phyloP scores from a whole-genome alignment of 2,329 filamentous ascomycete species.

The Fusarium burgessii region DNA sequence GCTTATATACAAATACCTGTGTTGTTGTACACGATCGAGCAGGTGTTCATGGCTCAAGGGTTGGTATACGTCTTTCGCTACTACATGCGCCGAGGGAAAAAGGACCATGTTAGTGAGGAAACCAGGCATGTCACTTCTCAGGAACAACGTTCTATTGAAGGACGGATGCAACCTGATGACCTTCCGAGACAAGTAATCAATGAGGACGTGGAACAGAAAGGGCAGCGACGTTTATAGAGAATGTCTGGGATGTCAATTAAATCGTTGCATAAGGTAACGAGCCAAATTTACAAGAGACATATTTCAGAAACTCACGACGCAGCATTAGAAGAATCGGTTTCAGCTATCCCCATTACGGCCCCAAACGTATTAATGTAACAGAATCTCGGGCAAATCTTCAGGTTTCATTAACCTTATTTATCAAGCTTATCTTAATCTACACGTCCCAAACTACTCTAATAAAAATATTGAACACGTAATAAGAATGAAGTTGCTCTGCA shows the following conservation, averaged over 20 bases:
- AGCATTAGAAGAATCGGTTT: background rate
- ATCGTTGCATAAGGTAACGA: background rate
- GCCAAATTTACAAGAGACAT: background rate
- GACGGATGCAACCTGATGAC: background rate
- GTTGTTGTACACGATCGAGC: constrained; percentile 71
- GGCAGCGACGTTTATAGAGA: background rate
- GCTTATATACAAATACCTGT: constrained; percentile 73
- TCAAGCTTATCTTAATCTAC: background rate
- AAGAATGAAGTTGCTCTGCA: background rate
- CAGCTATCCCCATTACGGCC: background rate
- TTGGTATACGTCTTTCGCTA: constrained; percentile 61
- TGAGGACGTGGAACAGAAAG: constrained; percentile 9
- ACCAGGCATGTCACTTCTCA: constrained; percentile 6
- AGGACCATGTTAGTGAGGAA: constrained; percentile 42
- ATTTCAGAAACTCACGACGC: background rate
- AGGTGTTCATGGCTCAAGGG: constrained; percentile 61
- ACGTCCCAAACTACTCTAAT: background rate
- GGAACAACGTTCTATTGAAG: constrained; percentile 6
- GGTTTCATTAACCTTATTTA: background rate
- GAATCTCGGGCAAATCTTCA: background rate
- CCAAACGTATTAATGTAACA: background rate
- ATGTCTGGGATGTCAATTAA: background rate
- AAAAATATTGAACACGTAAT: background rate
- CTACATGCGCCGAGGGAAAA: constrained; percentile 52
- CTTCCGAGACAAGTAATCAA: background rate